phyloP scores from a whole-genome alignment of 257 asterid species.

The Solanum piurae region DNA sequence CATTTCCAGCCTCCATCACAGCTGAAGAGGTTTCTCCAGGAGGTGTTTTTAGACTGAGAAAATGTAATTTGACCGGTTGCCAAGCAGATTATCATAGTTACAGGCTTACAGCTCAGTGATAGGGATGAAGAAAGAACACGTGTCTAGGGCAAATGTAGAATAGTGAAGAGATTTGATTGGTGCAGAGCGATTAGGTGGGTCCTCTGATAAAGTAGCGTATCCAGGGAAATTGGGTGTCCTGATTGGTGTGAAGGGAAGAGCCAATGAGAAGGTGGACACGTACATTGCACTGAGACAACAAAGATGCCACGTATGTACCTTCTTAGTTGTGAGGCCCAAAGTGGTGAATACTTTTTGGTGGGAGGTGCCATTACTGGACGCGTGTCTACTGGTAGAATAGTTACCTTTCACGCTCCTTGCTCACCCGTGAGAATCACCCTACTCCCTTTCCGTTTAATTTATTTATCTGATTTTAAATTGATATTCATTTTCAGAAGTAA shows the following conservation, averaged over 20 bases:
- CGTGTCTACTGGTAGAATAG: slow-evolving; percentile 23
- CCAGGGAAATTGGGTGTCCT: slow-evolving; percentile 10
- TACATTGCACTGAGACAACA: slow-evolving; percentile 16
- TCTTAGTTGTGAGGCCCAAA: slow-evolving; percentile 8
- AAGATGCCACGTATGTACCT: slow-evolving; percentile 23
- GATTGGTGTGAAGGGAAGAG: slow-evolving; percentile 7
- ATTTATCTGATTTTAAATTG: no score
- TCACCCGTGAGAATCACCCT: neutral
- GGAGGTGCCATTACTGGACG: slow-evolving; percentile 27
- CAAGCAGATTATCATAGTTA: slow-evolving; percentile 1
- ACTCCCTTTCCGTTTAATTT: no score
- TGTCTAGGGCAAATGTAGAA: neutral
- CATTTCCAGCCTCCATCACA: neutral
- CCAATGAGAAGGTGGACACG: slow-evolving; percentile 29
- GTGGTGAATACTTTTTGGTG: slow-evolving; percentile 30
- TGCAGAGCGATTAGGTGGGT: slow-evolving; percentile 30
- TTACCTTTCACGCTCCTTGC: neutral
- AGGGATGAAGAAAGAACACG: neutral
- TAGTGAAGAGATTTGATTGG: neutral
- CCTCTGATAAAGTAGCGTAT: slow-evolving; percentile 34
- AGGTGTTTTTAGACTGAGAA: neutral
- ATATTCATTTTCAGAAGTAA: no score
- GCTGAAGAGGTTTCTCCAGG: neutral
- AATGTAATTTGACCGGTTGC: neutral
- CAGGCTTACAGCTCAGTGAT: neutral